phyloP scores from a whole-genome alignment of 257 asterid species.

The Lycium barbarum region DNA sequence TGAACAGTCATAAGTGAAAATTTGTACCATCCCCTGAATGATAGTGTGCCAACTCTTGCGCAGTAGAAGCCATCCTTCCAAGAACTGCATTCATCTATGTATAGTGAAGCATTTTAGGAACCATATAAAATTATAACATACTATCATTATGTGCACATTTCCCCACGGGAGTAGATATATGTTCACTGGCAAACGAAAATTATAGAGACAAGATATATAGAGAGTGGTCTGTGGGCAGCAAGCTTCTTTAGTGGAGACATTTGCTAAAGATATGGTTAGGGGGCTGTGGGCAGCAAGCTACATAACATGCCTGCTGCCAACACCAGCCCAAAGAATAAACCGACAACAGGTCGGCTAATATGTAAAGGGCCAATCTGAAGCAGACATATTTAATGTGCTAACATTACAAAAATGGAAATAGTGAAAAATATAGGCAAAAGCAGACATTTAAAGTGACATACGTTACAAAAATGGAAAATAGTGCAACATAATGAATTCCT shows the following conservation, averaged over 20 bases:
- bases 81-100: constrained; percentile 89
- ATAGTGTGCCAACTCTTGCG: constrained; percentile 92
- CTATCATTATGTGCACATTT: background rate
- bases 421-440: background rate
- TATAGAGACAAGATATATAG: background rate
- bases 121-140: constrained; percentile 24
- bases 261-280: background rate
- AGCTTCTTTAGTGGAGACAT: background rate
- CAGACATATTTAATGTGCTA: background rate
- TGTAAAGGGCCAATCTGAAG: background rate
- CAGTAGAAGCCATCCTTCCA: constrained; percentile 86
- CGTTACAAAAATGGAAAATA: background rate
- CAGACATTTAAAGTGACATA: background rate
- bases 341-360: background rate
- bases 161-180: background rate
- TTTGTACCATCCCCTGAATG: constrained; percentile 94
- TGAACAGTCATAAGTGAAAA: constrained; percentile 30
- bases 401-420: background rate
- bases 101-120: constrained; percentile 35
- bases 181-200: background rate
- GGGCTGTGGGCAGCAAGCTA: background rate
- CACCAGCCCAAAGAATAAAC: background rate
- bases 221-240: background rate
- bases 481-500: background rate
- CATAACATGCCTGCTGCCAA: background rate